Evolutionary conservation across 2,329 filamentous ascomycete species (phyloP), one percentile per base, ranked within the genome.

Genomic region (Chalaropsis ovoidea): DNA sequence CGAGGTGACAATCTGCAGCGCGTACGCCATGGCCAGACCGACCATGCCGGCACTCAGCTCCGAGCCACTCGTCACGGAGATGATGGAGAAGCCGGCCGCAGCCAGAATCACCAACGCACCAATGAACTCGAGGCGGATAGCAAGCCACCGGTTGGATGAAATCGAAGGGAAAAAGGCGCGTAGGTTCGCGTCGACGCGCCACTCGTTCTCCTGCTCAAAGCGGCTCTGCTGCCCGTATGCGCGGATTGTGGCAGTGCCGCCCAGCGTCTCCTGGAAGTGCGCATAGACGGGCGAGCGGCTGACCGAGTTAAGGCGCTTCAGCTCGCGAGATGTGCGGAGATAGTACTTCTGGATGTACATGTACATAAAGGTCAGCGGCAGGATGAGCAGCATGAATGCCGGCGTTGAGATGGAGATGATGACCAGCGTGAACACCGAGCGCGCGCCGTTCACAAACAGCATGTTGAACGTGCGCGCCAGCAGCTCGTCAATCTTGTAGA

Each of bases 391-490:
- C 62, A 91, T 75, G 73, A 99, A 97, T 7, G 83, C 81, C 10
- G 94, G 95, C 0, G 88, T 94, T 2, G 89, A 80, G 54, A 86
- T 80, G 15, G 89, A 89, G 70, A 99, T 95, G 72, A 99, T 86
- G 52, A 84, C 82, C 70, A 99, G 81, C 5, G 90, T 99, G 76
- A 96, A 96, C 17, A 84, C 77, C 11, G 89, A 90, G 68, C 84
- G 83, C 64, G 86, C 87, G 42, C 83, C 78, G 71, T 93, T 93
- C 71, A 86, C 84, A 72, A 94, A 93, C 68, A 93, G 79, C 92
- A 97, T 97, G 76, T 97, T 97, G 80, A 99, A 99, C 15, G 91
- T 95, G 70, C 95, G 87, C 69, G 94, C 93, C 70, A 99, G 82
- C 52, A 97, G 89, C 78, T 99, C 90, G 73, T 96, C 91, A 42